A percentile compares a stretch with the other conserved stretches of the same genome.
These are phyloP conservation scores for Fusarium foetens DNA, from an alignment of 2,329 filamentous ascomycete genomes.

Conservation along the genomic window DNA sequence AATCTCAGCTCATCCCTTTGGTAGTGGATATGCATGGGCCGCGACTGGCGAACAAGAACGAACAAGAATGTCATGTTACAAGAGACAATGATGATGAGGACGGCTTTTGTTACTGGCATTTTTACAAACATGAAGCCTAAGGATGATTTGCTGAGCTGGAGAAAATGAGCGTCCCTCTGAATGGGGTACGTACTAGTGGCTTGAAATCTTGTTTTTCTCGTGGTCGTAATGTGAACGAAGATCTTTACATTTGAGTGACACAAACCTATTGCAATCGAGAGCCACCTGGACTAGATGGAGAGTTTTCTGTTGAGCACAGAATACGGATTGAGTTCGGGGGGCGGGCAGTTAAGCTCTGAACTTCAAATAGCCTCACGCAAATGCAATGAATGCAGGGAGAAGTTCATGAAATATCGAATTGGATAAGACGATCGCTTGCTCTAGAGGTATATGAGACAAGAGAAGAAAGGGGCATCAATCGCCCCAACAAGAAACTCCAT, in stretches of 20 bases:
- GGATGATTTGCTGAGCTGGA: conserved; percentile 29
- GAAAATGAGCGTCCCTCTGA: conserved; percentile 16
- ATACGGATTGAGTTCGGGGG: neutral
- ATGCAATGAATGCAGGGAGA: neutral
- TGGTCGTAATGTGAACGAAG: conserved; percentile 32
- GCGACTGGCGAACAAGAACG: conserved; percentile 17
- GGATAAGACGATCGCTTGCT: conserved; percentile 41
- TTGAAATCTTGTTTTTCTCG: conserved; percentile 31
- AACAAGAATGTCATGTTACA: conserved; percentile 38
- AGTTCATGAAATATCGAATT: conserved; percentile 28
- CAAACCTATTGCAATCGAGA: neutral
- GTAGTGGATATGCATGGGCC: neutral
- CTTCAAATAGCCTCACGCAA: neutral
- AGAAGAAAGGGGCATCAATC: conserved; percentile 24
- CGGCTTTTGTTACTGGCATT: conserved; percentile 19
- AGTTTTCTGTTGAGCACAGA: conserved; percentile 24
- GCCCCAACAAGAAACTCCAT: conserved; percentile 34
- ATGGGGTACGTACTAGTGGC: conserved; percentile 38
- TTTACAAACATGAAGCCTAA: conserved; percentile 34
- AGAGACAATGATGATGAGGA: conserved; percentile 41
- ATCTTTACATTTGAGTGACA: conserved; percentile 13
- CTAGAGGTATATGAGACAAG: conserved; percentile 43
- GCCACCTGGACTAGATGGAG: neutral
- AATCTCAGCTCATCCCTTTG: conserved; percentile 12
- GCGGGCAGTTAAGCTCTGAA: neutral